Evolutionary conservation across 768 basidiomycete species (phyloP).

Genomic region (Auriscalpium orientale): DNA sequence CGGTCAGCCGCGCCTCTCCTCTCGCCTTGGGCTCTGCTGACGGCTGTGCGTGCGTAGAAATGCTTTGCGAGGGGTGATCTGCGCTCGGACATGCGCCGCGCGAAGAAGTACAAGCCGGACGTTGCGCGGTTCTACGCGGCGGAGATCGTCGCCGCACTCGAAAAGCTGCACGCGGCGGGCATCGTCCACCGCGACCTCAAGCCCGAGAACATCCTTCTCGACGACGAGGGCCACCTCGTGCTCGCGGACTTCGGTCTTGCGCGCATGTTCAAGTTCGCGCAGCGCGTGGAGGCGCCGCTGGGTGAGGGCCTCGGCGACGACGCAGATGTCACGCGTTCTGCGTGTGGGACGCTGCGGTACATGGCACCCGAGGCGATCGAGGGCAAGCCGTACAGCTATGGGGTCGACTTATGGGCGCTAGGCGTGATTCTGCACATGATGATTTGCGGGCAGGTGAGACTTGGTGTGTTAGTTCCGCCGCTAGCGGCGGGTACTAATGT

Average conservation of each 20-base stretch:
- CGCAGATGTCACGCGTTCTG: not conserved
- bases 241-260: constrained; percentile 42
- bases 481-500: too few relatives aligned
- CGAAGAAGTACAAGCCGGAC: not conserved
- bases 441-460: not conserved
- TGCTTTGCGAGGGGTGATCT: not conserved
- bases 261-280: constrained; percentile 19
- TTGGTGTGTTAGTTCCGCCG: too few relatives aligned
- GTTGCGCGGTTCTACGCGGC: not conserved
- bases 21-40: not conserved
- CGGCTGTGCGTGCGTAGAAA: not conserved
- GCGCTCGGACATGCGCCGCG: not conserved
- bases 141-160: constrained; percentile 1
- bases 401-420: constrained; percentile 1
- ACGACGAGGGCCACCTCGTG: constrained; percentile 38
- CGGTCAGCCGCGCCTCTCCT: not conserved
- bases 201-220: constrained; percentile 40
- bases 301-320: not conserved
- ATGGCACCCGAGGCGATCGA: not conserved
- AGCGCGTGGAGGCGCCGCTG: not conserved
- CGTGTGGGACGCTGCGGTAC: constrained; percentile 3
- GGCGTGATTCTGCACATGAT: constrained; percentile 3
- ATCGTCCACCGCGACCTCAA: constrained; percentile 30
- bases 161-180: not conserved
- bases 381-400: not conserved